Evolutionary conservation across 257 asterid genomes (phyloP), one percentile per base, ranked within the genome.

Genomic region (Jacaranda mimosifolia): DNA sequence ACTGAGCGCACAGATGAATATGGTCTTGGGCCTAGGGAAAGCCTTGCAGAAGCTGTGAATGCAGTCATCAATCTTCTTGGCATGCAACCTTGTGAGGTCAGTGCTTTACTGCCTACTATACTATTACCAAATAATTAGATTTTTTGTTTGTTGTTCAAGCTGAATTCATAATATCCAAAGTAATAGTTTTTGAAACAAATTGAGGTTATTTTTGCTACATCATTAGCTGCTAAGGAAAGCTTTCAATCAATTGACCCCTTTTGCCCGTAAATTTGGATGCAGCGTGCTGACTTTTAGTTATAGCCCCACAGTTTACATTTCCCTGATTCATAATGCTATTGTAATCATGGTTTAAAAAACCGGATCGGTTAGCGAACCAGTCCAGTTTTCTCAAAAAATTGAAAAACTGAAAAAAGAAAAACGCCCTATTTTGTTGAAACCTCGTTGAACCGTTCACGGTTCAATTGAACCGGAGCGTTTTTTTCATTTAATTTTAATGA

Each of bases 71-170:
- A 42, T 74, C 98, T 96, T 86, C 97, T 96, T 51, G 99, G 98
- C 87, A 72, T 96, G 97, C 99, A 94, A 81, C 98, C 99, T 68
- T 96, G 98, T 71, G 99, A 96, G 98, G 99, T 96, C 38, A 72
- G 96, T 83, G 35, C 73, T 77, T 78, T 57, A 4, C 17, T 42
- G 14, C 39, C 35, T 65, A 10, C 36, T 53, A 49, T 15, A 60
- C 36, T 73, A 45, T 65, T 14, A 26, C 32, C 39, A 6, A 11
- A 57, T 19, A 57, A 38, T 58, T 70, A 42, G 42, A 40, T 4
- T 40, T 5, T 17, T 17, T 8, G 7, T 62, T n/a, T 60, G 26
- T 69, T 43, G 6, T 58, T 57, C 40, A 26, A 68, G 35, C 48
- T 38, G 74, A 39, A 35, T 52, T 66, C 57, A 21, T 39, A 14